phyloP scores from a whole-genome alignment of 345 rosid genomes.

The Salix dunnii region DNA sequence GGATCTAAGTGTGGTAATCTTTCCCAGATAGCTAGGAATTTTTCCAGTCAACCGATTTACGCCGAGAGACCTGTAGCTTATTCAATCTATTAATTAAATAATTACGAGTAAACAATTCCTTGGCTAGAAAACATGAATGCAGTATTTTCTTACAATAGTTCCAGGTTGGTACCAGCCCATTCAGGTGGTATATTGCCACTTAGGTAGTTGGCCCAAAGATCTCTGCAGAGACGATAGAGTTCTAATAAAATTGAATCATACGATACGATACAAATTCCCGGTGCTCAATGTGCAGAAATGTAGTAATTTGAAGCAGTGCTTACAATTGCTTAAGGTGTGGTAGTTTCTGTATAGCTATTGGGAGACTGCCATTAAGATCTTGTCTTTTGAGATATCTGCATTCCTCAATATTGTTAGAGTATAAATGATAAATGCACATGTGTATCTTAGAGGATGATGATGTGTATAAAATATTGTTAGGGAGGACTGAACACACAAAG shows the following conservation, averaged over 20 bases:
- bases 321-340: slow-evolving; percentile 11
- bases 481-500: no score
- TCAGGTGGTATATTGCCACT: slow-evolving; percentile 13
- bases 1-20: slow-evolving; percentile 21
- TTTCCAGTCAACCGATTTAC: slow-evolving; percentile 4
- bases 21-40: slow-evolving; percentile 7
- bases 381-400: slow-evolving; percentile 6
- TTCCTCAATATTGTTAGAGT: not conserved
- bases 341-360: slow-evolving; percentile 7
- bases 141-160: slow-evolving; percentile 6
- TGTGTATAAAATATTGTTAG: no score
- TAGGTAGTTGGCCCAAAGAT: slow-evolving; percentile 12
- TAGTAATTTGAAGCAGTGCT: not conserved
- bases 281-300: not conserved
- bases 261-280: not conserved
- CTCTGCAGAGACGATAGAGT: not conserved
- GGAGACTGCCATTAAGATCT: slow-evolving; percentile 16
- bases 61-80: not conserved
- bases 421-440: no score
- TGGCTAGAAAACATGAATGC: not conserved
- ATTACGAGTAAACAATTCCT: not conserved
- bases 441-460: no score
- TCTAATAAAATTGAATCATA: not conserved
- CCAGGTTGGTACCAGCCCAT: slow-evolving; percentile 15
- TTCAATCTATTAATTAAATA: not conserved